A percentile compares a stretch with the other conserved stretches of the same genome.
Evolutionary conservation across 176 grass and related monocot species (phyloP).

Genomic region (Zea luxurians): DNA sequence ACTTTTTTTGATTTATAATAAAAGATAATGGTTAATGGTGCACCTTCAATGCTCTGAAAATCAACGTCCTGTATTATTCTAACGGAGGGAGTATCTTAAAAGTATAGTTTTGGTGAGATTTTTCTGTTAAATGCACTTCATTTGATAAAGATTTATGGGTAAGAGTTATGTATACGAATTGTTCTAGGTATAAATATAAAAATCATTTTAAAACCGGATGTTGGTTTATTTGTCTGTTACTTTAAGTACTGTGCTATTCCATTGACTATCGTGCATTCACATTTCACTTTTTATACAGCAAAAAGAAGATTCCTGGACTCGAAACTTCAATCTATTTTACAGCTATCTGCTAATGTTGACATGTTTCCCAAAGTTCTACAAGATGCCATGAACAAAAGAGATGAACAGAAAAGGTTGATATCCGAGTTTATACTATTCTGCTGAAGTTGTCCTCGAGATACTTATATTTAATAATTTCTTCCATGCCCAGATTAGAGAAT

Average conservation of each 20-base stretch:
- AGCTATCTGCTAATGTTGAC: constrained; percentile 50
- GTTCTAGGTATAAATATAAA: not conserved
- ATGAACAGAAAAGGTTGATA: constrained; percentile 77
- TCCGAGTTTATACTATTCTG: constrained; percentile 22
- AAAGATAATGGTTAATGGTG: not conserved
- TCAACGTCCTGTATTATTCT: not conserved
- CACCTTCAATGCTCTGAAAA: not conserved
- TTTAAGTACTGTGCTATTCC: constrained; percentile 3
- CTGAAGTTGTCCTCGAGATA: constrained; percentile 4
- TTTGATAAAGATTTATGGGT: too few relatives aligned
- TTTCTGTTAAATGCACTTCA: not conserved
- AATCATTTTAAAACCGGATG: not conserved
- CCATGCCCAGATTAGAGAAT: constrained; percentile 55
- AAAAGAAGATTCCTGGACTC: constrained; percentile 68
- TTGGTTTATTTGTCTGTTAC: constrained; percentile 32
- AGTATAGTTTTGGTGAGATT: not conserved
- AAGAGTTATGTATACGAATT: too few relatives aligned
- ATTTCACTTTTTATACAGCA: constrained; percentile 48
- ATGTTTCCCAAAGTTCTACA: constrained; percentile 67
- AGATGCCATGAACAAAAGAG: constrained; percentile 82
- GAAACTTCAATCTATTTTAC: constrained; percentile 63
- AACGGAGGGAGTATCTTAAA: not conserved
- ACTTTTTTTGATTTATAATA: not conserved
- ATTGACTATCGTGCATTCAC: constrained; percentile 16
- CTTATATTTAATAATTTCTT: constrained; percentile 26